A percentile compares a stretch with the other conserved stretches of the same genome.
These are phyloP conservation scores for Fusarium sp. DNA, from an alignment of 2,329 filamentous ascomycete genomes.

Conservation along the genomic window DNA sequence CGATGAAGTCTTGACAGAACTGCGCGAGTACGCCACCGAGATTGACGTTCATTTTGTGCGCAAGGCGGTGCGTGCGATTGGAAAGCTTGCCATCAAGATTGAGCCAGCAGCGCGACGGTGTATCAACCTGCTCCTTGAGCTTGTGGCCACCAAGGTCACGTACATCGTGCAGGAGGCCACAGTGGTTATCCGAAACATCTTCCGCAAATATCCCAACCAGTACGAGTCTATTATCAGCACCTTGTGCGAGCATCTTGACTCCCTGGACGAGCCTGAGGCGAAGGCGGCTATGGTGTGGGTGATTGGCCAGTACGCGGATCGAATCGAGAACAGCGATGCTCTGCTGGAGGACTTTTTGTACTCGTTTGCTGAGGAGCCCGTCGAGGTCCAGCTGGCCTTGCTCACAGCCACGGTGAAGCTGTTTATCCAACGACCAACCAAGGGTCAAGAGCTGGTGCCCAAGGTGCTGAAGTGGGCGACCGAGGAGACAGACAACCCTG, in stretches of 20 bases:
- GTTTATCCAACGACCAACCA: conserved; percentile 96
- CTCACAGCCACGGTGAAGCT: conserved; percentile 97
- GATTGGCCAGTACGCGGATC: conserved; percentile 96
- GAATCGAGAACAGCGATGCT: conserved; percentile 96
- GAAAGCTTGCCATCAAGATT: conserved; percentile 98
- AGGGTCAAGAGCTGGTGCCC: conserved; percentile 91
- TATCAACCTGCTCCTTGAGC: conserved; percentile 90
- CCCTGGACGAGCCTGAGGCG: conserved; percentile 94
- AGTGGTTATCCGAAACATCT: conserved; percentile 98
- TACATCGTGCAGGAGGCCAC: conserved; percentile 99
- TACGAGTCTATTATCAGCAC: conserved; percentile 98
- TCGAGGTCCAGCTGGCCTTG: conserved; percentile 94
- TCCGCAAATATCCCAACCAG: conserved; percentile 98
- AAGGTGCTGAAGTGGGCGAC: conserved; percentile 98
- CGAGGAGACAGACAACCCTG: conserved; percentile 98
- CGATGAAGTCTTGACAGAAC: conserved; percentile 90
- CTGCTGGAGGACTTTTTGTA: conserved; percentile 95
- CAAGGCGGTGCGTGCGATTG: conserved; percentile 96
- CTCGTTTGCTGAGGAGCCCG: conserved; percentile 91
- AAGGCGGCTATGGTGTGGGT: conserved; percentile 99
- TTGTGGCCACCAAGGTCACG: conserved; percentile 97
- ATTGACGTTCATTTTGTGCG: conserved; percentile 99
- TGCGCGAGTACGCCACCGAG: conserved; percentile 96
- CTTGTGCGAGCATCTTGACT: conserved; percentile 95
- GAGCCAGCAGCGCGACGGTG: conserved; percentile 91